Percentiles rank a stretch among this genome's conserved stretches.
Evolutionary conservation across 345 rosid species (phyloP).

Genomic region (Brassica cretica): DNA sequence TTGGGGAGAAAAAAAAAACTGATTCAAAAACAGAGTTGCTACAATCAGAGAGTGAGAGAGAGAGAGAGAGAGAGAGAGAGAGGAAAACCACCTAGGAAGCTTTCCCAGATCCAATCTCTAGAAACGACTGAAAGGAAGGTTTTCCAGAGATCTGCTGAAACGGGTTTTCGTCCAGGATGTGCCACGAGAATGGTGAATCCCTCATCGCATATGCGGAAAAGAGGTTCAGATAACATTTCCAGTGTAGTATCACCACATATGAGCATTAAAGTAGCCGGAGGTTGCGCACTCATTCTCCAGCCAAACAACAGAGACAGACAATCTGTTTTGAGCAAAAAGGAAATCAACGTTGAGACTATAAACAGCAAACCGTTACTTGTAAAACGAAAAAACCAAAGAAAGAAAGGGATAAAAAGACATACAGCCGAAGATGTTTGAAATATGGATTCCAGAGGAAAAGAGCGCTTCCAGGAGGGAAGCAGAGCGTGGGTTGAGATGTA

Average conservation of each 20-base stretch:
- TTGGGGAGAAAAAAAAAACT: no score
- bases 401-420: background rate
- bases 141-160: background rate
- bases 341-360: no score
- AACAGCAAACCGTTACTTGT: background rate
- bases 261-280: background rate
- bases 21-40: no score
- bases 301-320: background rate
- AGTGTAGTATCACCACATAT: background rate
- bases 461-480: background rate
- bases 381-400: background rate
- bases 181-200: background rate
- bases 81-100: background rate
- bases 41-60: no score
- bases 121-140: background rate
- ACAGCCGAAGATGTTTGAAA: background rate
- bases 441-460: background rate
- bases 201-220: background rate
- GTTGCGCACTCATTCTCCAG: background rate
- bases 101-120: background rate
- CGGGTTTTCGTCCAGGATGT: background rate
- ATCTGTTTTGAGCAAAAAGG: background rate
- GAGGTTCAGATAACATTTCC: background rate
- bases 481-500: background rate
- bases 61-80: background rate